phyloP scores from a whole-genome alignment of 1,139 yeast species.

The Lodderomyces beijingensis region DNA sequence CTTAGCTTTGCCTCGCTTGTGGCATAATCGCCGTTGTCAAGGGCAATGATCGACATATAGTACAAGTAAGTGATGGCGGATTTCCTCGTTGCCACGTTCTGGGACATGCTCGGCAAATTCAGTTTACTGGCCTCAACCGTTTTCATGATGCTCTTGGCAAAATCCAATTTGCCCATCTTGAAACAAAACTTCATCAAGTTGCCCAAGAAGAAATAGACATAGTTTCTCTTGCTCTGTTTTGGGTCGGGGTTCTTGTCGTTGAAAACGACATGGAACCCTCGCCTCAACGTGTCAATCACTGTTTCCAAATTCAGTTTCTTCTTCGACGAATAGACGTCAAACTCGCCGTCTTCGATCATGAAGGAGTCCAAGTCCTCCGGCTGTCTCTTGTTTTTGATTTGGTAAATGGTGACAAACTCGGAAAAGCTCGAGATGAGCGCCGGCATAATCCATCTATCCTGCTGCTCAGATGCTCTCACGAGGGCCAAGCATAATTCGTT shows the following conservation, averaged over 20 bases:
- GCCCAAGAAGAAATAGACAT: conserved; percentile 71
- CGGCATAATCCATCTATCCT: conserved; percentile 63
- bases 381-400: conserved; percentile 29
- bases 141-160: conserved; percentile 75
- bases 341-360: conserved; percentile 11
- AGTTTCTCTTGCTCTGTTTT: conserved; percentile 50
- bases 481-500: conserved; percentile 43
- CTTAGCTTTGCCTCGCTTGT: conserved; percentile 47
- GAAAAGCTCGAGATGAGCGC: conserved; percentile 53
- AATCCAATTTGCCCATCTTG: conserved; percentile 61
- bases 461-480: conserved; percentile 59
- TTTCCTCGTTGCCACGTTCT: conserved; percentile 38
- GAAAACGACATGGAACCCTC: conserved; percentile 71
- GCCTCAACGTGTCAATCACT: conserved; percentile 65
- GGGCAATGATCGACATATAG: conserved; percentile 58
- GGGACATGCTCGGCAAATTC: conserved; percentile 49
- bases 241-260: conserved; percentile 67
- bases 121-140: conserved; percentile 48
- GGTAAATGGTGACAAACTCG: conserved; percentile 50
- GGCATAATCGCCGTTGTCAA: conserved; percentile 58
- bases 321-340: not conserved
- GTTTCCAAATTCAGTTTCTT: conserved; percentile 37
- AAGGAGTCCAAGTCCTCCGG: conserved; percentile 23
- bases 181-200: conserved; percentile 71
- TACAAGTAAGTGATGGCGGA: conserved; percentile 61